Evolutionary conservation across 1,284 basidiomycete species (phyloP).

Genomic region (Apiotrichum brassicae): DNA sequence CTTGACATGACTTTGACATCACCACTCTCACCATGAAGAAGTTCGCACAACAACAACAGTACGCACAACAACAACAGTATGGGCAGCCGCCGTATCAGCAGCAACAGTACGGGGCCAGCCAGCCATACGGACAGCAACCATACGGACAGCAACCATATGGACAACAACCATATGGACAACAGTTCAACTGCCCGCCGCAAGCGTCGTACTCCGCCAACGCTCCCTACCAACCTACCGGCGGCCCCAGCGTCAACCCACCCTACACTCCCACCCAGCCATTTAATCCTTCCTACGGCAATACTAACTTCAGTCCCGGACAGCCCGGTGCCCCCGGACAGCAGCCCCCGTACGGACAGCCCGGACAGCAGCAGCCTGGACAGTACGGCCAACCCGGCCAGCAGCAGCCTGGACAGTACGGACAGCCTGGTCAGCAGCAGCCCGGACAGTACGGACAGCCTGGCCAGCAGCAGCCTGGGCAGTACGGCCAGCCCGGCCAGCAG

Average conservation of each 20-base stretch:
- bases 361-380: constrained; percentile 19
- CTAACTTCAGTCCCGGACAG: constrained; percentile 18
- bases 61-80: background rate
- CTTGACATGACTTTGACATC: too few relatives aligned
- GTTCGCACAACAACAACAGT: background rate
- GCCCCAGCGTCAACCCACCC: background rate
- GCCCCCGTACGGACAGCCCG: constrained; percentile 21
- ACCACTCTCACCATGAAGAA: background rate
- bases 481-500: constrained; percentile 18
- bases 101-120: too few relatives aligned
- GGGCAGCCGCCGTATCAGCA: too few relatives aligned
- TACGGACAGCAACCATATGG: constrained; percentile 10
- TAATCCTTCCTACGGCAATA: background rate
- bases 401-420: constrained; percentile 18
- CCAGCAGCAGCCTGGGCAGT: constrained; percentile 10
- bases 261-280: background rate
- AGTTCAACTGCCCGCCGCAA: too few relatives aligned
- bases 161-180: constrained; percentile 10
- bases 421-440: constrained; percentile 9
- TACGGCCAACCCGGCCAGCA: constrained; percentile 12
- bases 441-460: constrained; percentile 33
- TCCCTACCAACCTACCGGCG: background rate
- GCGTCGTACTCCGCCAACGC: background rate
- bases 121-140: too few relatives aligned
- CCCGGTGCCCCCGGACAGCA: constrained; percentile 1